Base-by-base conservation (phyloP, 495 filamentous ascomycete genomes). In the Rhypophila decipiens region DNA sequence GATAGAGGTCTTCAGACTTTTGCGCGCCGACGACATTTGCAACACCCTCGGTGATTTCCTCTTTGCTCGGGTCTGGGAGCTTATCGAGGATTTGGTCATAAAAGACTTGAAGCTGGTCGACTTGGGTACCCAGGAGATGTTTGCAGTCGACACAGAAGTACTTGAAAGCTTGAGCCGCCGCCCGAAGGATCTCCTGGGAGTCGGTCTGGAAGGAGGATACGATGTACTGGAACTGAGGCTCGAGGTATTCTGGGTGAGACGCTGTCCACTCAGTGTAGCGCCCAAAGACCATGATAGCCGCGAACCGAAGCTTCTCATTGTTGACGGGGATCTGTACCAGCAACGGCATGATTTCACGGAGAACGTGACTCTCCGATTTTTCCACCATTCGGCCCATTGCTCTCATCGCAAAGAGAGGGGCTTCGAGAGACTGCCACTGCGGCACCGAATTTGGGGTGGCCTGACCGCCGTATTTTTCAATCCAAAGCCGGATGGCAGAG, bases 331-430 rank as follows among this genome's bases (percentile, higher is more conserved):
- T 94, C 64, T 94, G 87, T 3, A 95, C 85, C 49, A 99, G 80
- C 42, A 96, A 70, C 7, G 87, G 88, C 64, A 99, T 94, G 10
- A 97, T 83, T 56, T 91, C 85, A 2, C 87, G 85, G 10, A 99
- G 72, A 45, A 99, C 81, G 20, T 82, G 80, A 51, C 75, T 85
- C 61, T 99, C 93, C 42, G 94, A 84, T 29, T 82, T 78, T 12
- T 90, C 84, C 13, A 99, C 90, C 90, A 96, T 96, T 36, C 90
- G 85, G 8, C 93, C 93, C 89, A 99, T 95, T 1, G 93, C 93
- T 43, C 93, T 80, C 74, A 99, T 81, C 49, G 86, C 87, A 63
- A 99, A 99, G 11, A 99, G 75, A 3, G 93, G 90, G 4, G 94
- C 90, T 65, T 99, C 93, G 9, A 99, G 75, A 57, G 90, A 81